Conservation (phyloP, 2,329 filamentous ascomycete species). For the Aureobasidium musti region DNA sequence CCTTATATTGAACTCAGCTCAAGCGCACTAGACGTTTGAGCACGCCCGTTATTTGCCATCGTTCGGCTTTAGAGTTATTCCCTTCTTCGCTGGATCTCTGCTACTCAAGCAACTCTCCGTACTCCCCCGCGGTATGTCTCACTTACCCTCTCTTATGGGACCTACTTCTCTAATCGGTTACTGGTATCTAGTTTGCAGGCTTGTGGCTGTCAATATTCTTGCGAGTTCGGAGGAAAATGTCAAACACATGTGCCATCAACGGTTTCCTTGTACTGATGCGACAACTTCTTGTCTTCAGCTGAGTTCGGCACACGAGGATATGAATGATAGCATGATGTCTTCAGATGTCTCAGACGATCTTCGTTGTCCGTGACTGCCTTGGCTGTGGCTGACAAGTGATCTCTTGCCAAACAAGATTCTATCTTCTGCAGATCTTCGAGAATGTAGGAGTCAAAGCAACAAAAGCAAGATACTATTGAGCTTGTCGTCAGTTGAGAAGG, state of each 20-base stretch:
- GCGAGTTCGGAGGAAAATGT: neutral
- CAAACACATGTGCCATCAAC: neutral
- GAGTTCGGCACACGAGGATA: neutral
- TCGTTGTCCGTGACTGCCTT: neutral
- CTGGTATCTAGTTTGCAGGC: neutral
- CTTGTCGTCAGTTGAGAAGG: neutral
- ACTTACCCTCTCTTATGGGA: neutral
- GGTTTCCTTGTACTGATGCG: neutral
- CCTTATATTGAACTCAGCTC: constrained; percentile 3
- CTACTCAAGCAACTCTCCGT: neutral
- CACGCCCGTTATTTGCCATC: constrained; percentile 19
- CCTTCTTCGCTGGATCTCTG: neutral
- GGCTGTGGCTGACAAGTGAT: neutral
- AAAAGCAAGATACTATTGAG: neutral
- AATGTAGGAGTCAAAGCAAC: neutral
- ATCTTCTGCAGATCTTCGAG: neutral
- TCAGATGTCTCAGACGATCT: constrained; percentile 15
- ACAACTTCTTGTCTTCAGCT: neutral
- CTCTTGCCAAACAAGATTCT: neutral
- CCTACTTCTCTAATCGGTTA: neutral
- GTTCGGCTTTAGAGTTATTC: neutral
- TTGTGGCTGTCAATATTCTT: neutral
- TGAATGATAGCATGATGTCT: constrained; percentile 17
- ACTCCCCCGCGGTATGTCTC: neutral
- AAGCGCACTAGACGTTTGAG: neutral